Conservation (phyloP, 2,329 filamentous ascomycete species). For the Pseudogymnoascus sp. region DNA sequence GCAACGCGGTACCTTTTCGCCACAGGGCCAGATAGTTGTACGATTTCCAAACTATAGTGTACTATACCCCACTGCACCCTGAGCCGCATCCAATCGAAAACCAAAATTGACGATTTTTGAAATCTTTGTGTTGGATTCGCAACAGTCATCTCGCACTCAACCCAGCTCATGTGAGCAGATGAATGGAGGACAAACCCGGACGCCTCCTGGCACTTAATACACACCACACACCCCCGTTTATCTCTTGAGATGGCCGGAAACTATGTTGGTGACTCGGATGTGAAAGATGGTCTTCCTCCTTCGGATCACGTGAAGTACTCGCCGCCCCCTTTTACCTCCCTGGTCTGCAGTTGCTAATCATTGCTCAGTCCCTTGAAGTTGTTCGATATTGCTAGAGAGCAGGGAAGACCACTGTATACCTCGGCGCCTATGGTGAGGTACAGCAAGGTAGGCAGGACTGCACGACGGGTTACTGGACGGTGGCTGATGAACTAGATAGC, state of each 20-base stretch:
- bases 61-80: neutral
- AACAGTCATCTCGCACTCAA: neutral
- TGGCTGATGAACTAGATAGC: slow-evolving; percentile 31
- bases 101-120: neutral
- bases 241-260: neutral
- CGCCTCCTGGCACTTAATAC: neutral
- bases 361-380: slow-evolving; percentile 45
- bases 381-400: slow-evolving; percentile 44
- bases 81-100: neutral
- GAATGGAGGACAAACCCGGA: neutral
- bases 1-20: slow-evolving; percentile 9
- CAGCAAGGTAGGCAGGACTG: slow-evolving; percentile 36
- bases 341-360: neutral
- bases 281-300: neutral
- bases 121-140: neutral
- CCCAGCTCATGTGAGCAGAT: neutral
- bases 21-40: slow-evolving; percentile 7
- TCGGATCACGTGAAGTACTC: slow-evolving; percentile 7
- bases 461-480: neutral
- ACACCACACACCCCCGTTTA: neutral
- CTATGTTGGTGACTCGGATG: neutral
- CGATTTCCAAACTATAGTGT: neutral
- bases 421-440: slow-evolving; percentile 63
- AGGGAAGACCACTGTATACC: slow-evolving; percentile 47
- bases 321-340: neutral